Evolutionary conservation across 352 stramenopile genomes (phyloP), one percentile per base, ranked within the genome.

Genomic region (Elongisporangium anandrum): DNA sequence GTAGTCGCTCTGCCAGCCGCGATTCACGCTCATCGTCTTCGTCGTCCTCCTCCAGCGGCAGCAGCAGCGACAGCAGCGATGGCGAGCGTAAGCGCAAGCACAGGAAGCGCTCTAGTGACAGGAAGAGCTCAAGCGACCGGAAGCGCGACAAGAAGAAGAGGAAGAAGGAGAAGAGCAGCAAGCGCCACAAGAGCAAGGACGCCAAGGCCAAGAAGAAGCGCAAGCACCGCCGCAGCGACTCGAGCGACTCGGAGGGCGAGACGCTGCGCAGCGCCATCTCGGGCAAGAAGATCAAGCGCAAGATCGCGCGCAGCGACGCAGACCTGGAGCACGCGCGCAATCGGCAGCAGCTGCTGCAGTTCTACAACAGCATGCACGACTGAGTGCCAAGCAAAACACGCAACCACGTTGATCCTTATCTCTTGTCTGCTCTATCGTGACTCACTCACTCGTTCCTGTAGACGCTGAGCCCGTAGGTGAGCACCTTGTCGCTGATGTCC

Each of bases 301-400:
- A 92, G 57, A 61, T 94, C 54, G 72, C 69, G 48, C 70, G 73
- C 29, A 79, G 81, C 23, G 76, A 73, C 0, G 66, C 69, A 13
- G 85, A 94, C 64, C 22, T 83, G 58, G 72, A 89, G 59, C 68
- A 76, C 57, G 68, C 92, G 64, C 85, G 82, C 60, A 92, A 87
- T 60, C 78, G 85, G 4, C 79, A 90, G 57, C 73, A 94, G 60
- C 63, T 94, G 21, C 72, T 94, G 47, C 81, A 93, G 66, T 92
- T 94, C 53, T 94, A 94, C 77, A 94, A 94, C 60, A 79, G 79
- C 23, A 92, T 94, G 81, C 89, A 89, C 56, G 85, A 94, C 64
- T 94, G 61, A 70, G 41, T 56, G 50, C 12, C 26, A 23, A n/a
- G n/a, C 24, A 29, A 17, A 59, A 57, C 39, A 63, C 56, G 55